Base-by-base conservation (phyloP, 208 protist species). In the Tetramitus jugosus region DNA sequence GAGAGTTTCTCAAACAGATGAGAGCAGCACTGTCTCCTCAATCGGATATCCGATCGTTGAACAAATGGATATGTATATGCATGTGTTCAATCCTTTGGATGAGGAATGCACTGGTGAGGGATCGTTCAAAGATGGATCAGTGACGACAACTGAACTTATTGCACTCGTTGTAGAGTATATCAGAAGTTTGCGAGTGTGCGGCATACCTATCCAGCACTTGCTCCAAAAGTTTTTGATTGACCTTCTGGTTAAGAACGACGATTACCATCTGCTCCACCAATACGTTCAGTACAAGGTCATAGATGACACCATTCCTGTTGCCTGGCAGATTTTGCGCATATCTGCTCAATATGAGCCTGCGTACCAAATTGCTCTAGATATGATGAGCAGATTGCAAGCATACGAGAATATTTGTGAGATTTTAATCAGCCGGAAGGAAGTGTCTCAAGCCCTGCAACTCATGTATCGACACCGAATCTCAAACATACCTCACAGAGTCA, bases 31-130 rank as follows among this genome's bases (percentile, higher is more conserved):
- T 17, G 26, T 14, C 1, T 0, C 14, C 7, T 20, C 20, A 33
- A 42, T 65, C 10, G 60, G 60, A n/a, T 71, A 71, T 49, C 65
- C 65, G 49, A 75, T 75, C 40, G 37, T 75, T 23, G 29, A 60
- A 60, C 68, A 75, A 75, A 49, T 45, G 7, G 68, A 75, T n/a
- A 75, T 75, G 26, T 75, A 60, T n/a, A 56, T 40, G 4, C 35
- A 60, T 40, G 45, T 75, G 20, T 40, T 75, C 40, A 7, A 10
- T 40, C 68, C 43, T 10, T 40, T 75, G 10, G 68, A 75, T 60
- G 68, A 75, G 60, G 4, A 35, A 7, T 40, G n/a, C 3, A 49
- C 23, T 40, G n/a, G n/a, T n/a, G n/a, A n/a, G n/a, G n/a, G n/a
- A n/a, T n/a, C n/a, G n/a, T n/a, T n/a, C n/a, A n/a, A n/a, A n/a